Evolutionary conservation across 2,329 filamentous ascomycete genomes (phyloP).

Genomic region (Fonsecaea monophora): DNA sequence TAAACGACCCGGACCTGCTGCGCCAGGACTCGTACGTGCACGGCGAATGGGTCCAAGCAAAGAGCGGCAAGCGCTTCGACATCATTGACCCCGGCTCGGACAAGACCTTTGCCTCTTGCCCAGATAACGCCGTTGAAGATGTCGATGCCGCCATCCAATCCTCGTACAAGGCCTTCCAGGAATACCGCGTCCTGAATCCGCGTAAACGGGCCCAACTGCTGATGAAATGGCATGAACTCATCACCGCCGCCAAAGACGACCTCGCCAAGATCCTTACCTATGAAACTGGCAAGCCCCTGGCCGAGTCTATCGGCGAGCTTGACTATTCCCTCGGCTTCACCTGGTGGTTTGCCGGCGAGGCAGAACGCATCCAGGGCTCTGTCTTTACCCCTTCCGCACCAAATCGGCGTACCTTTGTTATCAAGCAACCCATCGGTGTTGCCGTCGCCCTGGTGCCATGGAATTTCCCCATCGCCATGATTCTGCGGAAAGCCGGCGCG

Average conservation of each 20-base stretch:
- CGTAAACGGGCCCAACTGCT: slow-evolving; percentile 67
- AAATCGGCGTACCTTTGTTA: slow-evolving; percentile 69
- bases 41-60: slow-evolving; percentile 56
- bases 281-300: slow-evolving; percentile 65
- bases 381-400: slow-evolving; percentile 66
- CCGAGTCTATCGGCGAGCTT: slow-evolving; percentile 62
- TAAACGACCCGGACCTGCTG: slow-evolving; percentile 57
- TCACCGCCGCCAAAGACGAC: slow-evolving; percentile 67
- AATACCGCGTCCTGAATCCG: slow-evolving; percentile 66
- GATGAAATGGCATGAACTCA: slow-evolving; percentile 69
- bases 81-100: slow-evolving; percentile 62
- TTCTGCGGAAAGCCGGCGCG: slow-evolving; percentile 70
- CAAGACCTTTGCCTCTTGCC: slow-evolving; percentile 58
- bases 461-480: slow-evolving; percentile 74
- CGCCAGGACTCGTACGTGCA: slow-evolving; percentile 60
- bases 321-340: slow-evolving; percentile 63
- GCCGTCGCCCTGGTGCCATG: slow-evolving; percentile 73
- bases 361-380: slow-evolving; percentile 65
- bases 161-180: slow-evolving; percentile 66
- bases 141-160: slow-evolving; percentile 66
- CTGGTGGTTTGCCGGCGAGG: slow-evolving; percentile 67
- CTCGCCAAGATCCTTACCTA: slow-evolving; percentile 68
- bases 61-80: slow-evolving; percentile 58
- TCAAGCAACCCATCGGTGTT: slow-evolving; percentile 77
- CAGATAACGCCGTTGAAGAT: slow-evolving; percentile 62